A percentile compares a stretch with the other conserved stretches of the same genome.
Conservation (phyloP, 129 eudicot genomes). For the Artemisia annua region DNA sequence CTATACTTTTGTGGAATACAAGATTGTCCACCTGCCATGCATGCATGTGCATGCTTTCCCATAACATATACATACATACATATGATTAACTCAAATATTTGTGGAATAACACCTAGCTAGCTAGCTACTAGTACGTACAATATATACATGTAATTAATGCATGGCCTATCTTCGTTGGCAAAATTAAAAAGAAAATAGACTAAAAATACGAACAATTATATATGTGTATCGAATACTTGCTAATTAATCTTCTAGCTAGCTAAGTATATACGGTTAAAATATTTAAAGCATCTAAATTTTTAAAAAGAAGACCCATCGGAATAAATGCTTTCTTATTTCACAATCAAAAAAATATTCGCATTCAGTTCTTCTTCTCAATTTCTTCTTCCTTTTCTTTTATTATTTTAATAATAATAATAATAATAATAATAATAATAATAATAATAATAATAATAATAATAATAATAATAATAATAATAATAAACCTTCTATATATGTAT, state of each 20-base stretch:
- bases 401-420: neutral
- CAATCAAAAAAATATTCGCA: slow-evolving; percentile 80
- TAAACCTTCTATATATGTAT: no score
- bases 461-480: no score
- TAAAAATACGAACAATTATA: no score
- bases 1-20: slow-evolving; percentile 78
- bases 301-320: slow-evolving; percentile 43
- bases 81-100: no score
- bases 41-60: slow-evolving; percentile 31
- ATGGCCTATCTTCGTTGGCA: no score
- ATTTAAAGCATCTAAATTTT: slow-evolving; percentile 25
- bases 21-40: slow-evolving; percentile 68
- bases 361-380: slow-evolving; percentile 24
- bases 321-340: slow-evolving; percentile 82
- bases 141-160: no score
- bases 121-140: no score
- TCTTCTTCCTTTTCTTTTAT: neutral
- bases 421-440: no score
- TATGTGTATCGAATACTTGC: no score
- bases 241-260: neutral
- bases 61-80: neutral
- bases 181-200: no score
- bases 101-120: no score
- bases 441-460: no score
- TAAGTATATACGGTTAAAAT: slow-evolving; percentile 24